Percentiles rank a stretch among this genome's conserved stretches.
These are phyloP conservation scores for Diaporthe longicolla DNA, from an alignment of 2,329 filamentous ascomycete genomes.

Conservation along the genomic window DNA sequence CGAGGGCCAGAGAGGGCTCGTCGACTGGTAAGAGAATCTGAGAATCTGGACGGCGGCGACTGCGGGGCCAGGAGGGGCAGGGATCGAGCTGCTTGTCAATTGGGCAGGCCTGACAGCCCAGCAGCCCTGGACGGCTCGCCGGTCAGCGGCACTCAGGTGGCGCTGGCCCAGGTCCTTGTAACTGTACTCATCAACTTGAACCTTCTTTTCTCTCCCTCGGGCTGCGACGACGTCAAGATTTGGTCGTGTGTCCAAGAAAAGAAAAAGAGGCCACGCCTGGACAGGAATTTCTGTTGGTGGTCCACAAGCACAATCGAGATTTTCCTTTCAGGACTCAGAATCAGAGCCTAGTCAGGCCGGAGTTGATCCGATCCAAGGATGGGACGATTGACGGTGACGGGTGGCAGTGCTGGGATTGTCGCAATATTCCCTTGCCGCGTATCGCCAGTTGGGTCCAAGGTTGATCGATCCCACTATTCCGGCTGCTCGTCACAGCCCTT, in stretches of 20 bases:
- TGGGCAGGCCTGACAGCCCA: not conserved
- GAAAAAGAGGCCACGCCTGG: not conserved
- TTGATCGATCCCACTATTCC: conserved; percentile 1
- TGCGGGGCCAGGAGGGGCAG: conserved; percentile 7
- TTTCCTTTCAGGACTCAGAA: not conserved
- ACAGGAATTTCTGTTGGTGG: not conserved
- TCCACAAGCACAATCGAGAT: conserved; percentile 22
- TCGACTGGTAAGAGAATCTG: no score
- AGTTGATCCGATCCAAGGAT: conserved; percentile 16
- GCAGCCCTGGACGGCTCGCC: not conserved
- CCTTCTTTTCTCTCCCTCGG: not conserved
- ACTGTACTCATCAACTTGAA: not conserved
- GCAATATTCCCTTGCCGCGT: not conserved
- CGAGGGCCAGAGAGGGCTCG: not conserved
- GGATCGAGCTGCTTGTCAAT: conserved; percentile 16
- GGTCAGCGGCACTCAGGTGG: conserved; percentile 13
- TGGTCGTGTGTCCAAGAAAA: conserved; percentile 26
- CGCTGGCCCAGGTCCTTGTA: conserved; percentile 19
- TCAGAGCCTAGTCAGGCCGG: conserved; percentile 9
- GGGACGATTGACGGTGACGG: conserved; percentile 27
- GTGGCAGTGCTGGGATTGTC: conserved; percentile 26
- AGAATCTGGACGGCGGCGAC: not conserved
- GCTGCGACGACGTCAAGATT: conserved; percentile 27
- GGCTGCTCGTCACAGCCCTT: conserved; percentile 9
- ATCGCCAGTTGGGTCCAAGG: not conserved